phyloP scores from a whole-genome alignment of 257 asterid species.

The Solanum chilense region DNA sequence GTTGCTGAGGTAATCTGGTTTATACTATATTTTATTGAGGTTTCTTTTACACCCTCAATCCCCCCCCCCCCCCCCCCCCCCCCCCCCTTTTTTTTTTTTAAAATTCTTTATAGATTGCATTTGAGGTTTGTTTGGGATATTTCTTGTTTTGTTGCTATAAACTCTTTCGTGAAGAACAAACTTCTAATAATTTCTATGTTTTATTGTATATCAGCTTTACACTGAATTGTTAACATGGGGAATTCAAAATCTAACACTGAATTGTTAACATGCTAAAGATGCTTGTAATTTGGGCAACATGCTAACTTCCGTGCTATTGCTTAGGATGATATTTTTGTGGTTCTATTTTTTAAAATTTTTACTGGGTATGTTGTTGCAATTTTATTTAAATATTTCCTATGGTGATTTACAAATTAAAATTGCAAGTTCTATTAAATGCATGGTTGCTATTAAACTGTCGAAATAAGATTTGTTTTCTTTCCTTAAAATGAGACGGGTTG shows the following conservation, averaged over 20 bases:
- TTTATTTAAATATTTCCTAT: background rate
- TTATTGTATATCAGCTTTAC: background rate
- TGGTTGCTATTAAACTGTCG: background rate
- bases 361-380: background rate
- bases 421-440: background rate
- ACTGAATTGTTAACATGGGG: background rate
- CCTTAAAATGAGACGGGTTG: background rate
- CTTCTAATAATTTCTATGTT: background rate
- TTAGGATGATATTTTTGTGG: background rate
- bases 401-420: background rate
- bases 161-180: background rate
- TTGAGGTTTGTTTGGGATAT: background rate
- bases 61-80: background rate
- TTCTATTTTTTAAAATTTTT: background rate
- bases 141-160: background rate
- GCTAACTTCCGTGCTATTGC: background rate
- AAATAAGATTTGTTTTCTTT: background rate
- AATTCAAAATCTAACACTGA: background rate
- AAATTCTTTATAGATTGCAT: background rate
- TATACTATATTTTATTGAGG: background rate
- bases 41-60: background rate
- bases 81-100: background rate
- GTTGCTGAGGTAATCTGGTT: constrained; percentile 61
- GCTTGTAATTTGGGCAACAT: background rate
- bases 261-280: background rate